Base-by-base conservation (phyloP, 2,329 filamentous ascomycete species). In the Elsinoe perseae region DNA sequence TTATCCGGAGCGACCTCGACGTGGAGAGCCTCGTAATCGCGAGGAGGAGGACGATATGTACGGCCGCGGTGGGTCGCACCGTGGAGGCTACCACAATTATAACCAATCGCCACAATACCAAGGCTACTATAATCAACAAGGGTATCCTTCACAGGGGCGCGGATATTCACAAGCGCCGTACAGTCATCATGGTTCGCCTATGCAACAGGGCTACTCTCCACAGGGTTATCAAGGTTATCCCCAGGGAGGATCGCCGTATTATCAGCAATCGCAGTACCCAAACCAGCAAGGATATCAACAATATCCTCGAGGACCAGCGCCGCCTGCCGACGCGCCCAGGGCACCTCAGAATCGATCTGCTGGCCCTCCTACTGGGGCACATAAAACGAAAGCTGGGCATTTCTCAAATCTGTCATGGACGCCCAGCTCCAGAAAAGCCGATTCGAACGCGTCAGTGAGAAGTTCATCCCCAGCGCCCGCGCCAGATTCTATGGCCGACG, bases 381-480 rank as follows among this genome's bases (percentile, higher is more conserved):
- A 73, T 28, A 78, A 85, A 53, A 82, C 83, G 32, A 74, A 80
- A 61, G 77, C 74, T 30, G 74, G 75, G 60, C 74, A 84, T 71
- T 80, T 85, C 75, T 77, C 84, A 70, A 82, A 87, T 70, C 68
- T 83, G 1, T 87, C 89, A 44, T 91, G 88, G 86, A 86, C 80
- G 56, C 78, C 82, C 42, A 76, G 75, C 30, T 44, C 53, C 4
- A 42, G 32, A 28, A 56, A 46, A 27, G 30, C 38, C 20, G 53
- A 56, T n/a, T 56, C 53, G 10, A 46, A 42, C 23, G 38, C 65
- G 53, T 40, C 58, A 60, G 30, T 58, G 58, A 8, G 28, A 20
- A 56, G 53, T 68, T 68, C 5, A 68, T 68, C n/a, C 68, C 52
- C 58, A 12, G 54, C 58, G 40, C 56, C 38, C n/a, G 28, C 61